phyloP scores from a whole-genome alignment of 148 eudicot genomes.

The Chenopodium formosanum region DNA sequence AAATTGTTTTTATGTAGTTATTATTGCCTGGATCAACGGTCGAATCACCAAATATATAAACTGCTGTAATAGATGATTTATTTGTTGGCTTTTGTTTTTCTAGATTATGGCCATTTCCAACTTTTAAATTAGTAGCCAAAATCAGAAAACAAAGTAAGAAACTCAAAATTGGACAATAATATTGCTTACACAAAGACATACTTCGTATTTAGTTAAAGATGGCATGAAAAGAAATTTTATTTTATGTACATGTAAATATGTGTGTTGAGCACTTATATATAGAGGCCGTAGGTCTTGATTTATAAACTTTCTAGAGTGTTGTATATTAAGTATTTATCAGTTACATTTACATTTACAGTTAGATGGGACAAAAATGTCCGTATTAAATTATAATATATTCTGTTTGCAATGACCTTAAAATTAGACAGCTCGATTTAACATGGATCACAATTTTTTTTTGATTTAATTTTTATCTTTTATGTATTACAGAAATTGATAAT shows the following conservation, averaged over 20 bases:
- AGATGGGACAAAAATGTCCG: too few species aligned
- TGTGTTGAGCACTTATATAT: too few species aligned
- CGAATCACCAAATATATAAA: slow-evolving; percentile 77
- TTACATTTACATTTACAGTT: too few species aligned
- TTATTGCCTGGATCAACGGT: slow-evolving; percentile 84
- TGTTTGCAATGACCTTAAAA: too few species aligned
- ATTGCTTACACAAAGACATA: slow-evolving; percentile 11
- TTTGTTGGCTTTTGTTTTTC: neutral
- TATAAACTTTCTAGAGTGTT: too few species aligned
- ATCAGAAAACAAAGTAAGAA: neutral
- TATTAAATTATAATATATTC: too few species aligned
- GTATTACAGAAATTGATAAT: too few species aligned
- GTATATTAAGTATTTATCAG: too few species aligned
- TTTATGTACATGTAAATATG: neutral
- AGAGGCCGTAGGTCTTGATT: too few species aligned
- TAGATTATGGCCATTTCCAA: neutral
- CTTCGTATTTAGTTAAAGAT: neutral
- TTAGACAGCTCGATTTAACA: too few species aligned
- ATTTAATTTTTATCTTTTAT: too few species aligned
- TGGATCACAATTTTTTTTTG: too few species aligned
- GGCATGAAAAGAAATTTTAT: neutral
- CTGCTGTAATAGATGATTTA: slow-evolving; percentile 19
- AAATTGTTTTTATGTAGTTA: slow-evolving; percentile 39
- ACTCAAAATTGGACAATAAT: neutral
- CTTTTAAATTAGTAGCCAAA: neutral